Percentiles rank a stretch among this genome's conserved stretches.
phyloP scores from a whole-genome alignment of 495 filamentous ascomycete genomes.

The Tuber calosporum region DNA sequence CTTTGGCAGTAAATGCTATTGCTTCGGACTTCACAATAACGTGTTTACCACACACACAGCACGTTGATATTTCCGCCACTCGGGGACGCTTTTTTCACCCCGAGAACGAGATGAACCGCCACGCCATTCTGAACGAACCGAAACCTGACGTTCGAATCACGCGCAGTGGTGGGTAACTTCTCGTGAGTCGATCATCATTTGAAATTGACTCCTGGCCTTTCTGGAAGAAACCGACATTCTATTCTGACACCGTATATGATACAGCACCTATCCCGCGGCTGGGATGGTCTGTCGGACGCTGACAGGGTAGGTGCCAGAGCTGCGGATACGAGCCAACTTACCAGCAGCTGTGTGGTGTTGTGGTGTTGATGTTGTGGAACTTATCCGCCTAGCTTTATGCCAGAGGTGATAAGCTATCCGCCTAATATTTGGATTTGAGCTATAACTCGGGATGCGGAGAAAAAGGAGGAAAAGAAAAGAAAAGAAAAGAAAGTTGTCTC shows the following conservation, averaged over 20 bases:
- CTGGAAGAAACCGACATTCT: background rate
- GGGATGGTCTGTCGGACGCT: background rate
- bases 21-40: background rate
- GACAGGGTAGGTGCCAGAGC: background rate
- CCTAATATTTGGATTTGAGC: background rate
- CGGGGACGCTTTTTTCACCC: background rate
- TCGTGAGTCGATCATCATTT: background rate
- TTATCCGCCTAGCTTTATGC: background rate
- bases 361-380: background rate
- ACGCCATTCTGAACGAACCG: background rate
- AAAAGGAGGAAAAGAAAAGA: too few relatives aligned
- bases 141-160: background rate
- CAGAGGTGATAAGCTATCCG: background rate
- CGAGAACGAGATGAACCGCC: background rate
- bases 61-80: background rate
- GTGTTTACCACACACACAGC: background rate
- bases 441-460: background rate
- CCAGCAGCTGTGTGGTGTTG: background rate
- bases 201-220: background rate
- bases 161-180: background rate
- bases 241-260: background rate
- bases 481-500: background rate
- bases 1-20: background rate
- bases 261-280: background rate
- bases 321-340: background rate